Conservation (phyloP, 148 eudicot species). For the Chenopodium formosanum region DNA sequence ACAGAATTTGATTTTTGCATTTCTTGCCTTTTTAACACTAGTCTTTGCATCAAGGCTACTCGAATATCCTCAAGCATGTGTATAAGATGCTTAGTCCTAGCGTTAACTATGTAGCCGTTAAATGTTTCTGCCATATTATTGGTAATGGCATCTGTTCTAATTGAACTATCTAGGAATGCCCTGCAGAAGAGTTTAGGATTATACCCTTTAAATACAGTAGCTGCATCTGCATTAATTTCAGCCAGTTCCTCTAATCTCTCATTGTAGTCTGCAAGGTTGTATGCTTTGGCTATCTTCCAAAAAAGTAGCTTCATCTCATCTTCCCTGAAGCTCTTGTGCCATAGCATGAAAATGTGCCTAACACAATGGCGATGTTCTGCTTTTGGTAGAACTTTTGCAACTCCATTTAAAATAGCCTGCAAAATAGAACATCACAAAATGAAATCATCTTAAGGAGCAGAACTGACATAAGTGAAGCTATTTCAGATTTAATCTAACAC, state of each 20-base stretch:
- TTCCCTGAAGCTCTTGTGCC: no score
- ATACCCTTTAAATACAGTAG: not conserved
- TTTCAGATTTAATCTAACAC: no score
- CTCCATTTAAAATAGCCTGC: no score
- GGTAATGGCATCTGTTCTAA: not conserved
- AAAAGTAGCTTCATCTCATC: not conserved
- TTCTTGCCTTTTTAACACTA: not conserved
- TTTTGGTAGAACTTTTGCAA: no score
- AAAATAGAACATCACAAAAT: no score
- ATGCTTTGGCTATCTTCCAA: not conserved
- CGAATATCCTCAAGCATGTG: not conserved
- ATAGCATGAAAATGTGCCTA: no score
- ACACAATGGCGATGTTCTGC: no score
- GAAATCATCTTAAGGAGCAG: no score
- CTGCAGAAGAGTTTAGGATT: not conserved
- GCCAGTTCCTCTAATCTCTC: not conserved
- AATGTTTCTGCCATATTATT: not conserved
- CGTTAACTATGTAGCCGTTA: not conserved
- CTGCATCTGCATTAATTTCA: not conserved
- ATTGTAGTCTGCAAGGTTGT: not conserved
- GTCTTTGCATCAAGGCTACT: not conserved
- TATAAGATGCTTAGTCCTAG: not conserved
- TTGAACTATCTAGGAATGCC: not conserved
- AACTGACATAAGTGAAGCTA: no score
- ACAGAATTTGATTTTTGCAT: not conserved